Base-by-base conservation (phyloP, 306 rosid genomes). In the Trichosanthes cucumerina region DNA sequence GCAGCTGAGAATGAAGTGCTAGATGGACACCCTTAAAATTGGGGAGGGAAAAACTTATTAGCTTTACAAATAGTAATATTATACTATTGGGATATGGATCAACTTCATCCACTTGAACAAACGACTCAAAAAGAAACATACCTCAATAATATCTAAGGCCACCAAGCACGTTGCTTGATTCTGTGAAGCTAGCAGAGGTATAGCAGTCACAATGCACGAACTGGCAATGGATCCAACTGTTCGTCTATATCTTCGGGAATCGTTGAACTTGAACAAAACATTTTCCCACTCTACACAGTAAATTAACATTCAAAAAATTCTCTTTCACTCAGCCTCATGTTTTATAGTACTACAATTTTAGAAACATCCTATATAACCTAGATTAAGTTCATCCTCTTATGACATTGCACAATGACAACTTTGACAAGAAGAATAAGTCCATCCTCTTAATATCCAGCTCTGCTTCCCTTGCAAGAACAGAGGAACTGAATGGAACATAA, bases 131-230 rank as follows among this genome's bases (percentile, higher is more conserved):
- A 39, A 80, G 56, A 31, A 78, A 64, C 56, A 23, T 90, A 95
- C 98, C 97, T 95, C 96, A 66, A 92, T 80, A 83, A 92, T 84
- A 89, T 89, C 97, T 75, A 95, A 81, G 70, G 98, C 90, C 31
- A 84, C 85, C 86, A 95, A 84, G 84, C 93, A 89, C 43, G 91
- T 82, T 46, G 87, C 93, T 83, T 89, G 93, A 79, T 83, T 86
- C 75, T 78, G 75, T 3, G 96, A 92, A 75, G 96, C 96, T 50
- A 90, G 84, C 64, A 95, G 90, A 74, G 98, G 97, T 75, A 81
- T 87, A 82, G 94, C 89, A 78, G 93, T 86, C 81, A 81, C 83
- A 77, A 90, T 85, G 84, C 98, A 95, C 26, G 97, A 95, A 89
- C 89, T 80, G 44, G 90, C 88, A 86, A 91, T 86, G 52, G 95